A percentile compares a stretch with the other conserved stretches of the same genome.
These are phyloP conservation scores for Fusarium ramigenum DNA, from an alignment of 2,329 filamentous ascomycete species.

Conservation along the genomic window DNA sequence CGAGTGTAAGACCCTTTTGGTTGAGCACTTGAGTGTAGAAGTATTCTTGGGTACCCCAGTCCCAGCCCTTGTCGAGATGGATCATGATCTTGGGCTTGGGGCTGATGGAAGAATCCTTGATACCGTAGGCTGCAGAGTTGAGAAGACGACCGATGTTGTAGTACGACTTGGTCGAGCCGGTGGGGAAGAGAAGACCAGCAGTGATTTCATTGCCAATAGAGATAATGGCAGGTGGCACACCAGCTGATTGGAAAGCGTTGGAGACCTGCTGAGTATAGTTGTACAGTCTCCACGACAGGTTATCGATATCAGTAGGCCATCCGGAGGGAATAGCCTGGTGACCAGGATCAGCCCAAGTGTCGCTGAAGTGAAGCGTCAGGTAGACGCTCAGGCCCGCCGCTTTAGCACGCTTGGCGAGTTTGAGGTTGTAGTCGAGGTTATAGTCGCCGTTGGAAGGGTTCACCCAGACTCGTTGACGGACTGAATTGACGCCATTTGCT, in stretches of 20 bases:
- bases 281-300: constrained; percentile 70
- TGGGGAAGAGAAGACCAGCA: constrained; percentile 71
- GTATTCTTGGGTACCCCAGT: constrained; percentile 71
- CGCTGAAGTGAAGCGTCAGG: constrained; percentile 72
- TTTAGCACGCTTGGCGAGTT: constrained; percentile 71
- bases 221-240: constrained; percentile 68
- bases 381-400: constrained; percentile 69
- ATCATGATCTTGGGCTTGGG: constrained; percentile 75
- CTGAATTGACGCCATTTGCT: constrained; percentile 71
- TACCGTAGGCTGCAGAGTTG: constrained; percentile 69
- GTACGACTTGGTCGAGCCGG: constrained; percentile 62
- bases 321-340: constrained; percentile 70
- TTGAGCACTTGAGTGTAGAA: constrained; percentile 69
- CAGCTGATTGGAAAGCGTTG: constrained; percentile 66
- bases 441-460: constrained; percentile 72
- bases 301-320: constrained; percentile 69
- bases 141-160: constrained; percentile 71
- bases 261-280: constrained; percentile 73
- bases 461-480: constrained; percentile 78
- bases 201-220: constrained; percentile 81
- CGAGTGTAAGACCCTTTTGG: constrained; percentile 57
- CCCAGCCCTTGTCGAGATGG: constrained; percentile 80
- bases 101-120: constrained; percentile 68
- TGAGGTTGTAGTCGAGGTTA: constrained; percentile 74
- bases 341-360: constrained; percentile 76